Evolutionary conservation across 495 filamentous ascomycete species (phyloP), one percentile per base, ranked within the genome.

Genomic region (Penicillium desertorum): DNA sequence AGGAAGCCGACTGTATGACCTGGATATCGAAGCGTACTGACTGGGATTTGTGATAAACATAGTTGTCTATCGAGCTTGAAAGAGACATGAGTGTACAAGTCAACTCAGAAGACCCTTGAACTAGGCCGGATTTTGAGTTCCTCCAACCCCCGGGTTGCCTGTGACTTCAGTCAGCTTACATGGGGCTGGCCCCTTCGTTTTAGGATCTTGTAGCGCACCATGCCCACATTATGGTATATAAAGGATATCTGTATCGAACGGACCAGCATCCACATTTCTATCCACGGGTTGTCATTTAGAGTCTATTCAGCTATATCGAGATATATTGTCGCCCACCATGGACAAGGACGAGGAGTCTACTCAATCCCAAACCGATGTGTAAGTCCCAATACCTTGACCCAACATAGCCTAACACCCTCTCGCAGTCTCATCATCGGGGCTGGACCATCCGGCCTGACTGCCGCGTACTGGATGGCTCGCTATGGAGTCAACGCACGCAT

Each of bases 401-500:
- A 14, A 6, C 34, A 29, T 7, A 16, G 8, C 45, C 48, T 51
- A 19, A 60, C 20, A 12, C 2, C 0, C 5, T 39, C 4, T 32
- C 8, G 10, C 44, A 71, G 57, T 20, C 70, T 89, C 49, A 83
- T 88, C 30, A 68, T 88, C 22, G 86, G 86, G 9, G 84, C 85
- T n/a, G 85, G 86, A n/a, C 86, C 86, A 0, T 79, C 85, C 0
- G 85, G 80, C 45, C 74, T 88, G 9, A 86, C 86, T 79, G 78
- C 79, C 25, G 83, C 86, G 1, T 74, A 79, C 42, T 88, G 85
- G 80, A 79, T 88, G 67, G 78, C 85, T 12, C 77, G 77, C 43
- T 84, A 73, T 57, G 84, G 83, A 5, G 74, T 88, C 51, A 67
- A 78, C n/a, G 68, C 81, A 6, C 75, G 83, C 5, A 81, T 88